phyloP scores from a whole-genome alignment of 805 yeast species.

The Candida qinlingensis region DNA sequence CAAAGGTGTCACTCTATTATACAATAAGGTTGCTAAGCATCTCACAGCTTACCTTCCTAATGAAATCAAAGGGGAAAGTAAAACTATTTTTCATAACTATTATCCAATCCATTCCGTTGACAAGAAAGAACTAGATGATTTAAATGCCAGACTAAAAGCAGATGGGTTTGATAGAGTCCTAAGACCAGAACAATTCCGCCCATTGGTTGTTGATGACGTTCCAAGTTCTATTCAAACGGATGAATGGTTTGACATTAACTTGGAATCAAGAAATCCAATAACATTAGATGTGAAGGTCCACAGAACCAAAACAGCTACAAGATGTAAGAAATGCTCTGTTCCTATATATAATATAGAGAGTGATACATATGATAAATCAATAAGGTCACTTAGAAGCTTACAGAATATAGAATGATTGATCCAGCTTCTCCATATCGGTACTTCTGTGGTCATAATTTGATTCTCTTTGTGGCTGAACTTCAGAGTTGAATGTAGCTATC shows the following conservation, averaged over 20 bases:
- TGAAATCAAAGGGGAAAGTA: slow-evolving; percentile 8
- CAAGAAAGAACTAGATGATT: slow-evolving; percentile 11
- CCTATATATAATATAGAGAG: slow-evolving; percentile 16
- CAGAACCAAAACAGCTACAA: slow-evolving; percentile 13
- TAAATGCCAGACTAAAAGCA: slow-evolving; percentile 9
- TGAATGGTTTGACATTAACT: slow-evolving; percentile 11
- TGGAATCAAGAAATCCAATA: background rate
- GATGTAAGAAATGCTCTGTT: slow-evolving; percentile 18
- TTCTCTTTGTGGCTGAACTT: too few species aligned
- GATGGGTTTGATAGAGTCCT: slow-evolving; percentile 7
- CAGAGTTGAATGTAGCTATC: too few species aligned
- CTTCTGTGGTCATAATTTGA: slow-evolving; percentile 18
- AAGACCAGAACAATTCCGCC: slow-evolving; percentile 16
- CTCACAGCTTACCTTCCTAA: slow-evolving; percentile 17
- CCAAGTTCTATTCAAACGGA: slow-evolving; percentile 7
- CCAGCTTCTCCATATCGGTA: slow-evolving; percentile 6
- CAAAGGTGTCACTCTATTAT: slow-evolving; percentile 14
- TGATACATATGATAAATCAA: slow-evolving; percentile 17
- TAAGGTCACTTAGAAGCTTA: slow-evolving; percentile 12
- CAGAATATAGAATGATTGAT: slow-evolving; percentile 15
- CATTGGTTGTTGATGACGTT: slow-evolving; percentile 11
- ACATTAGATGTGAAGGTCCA: background rate
- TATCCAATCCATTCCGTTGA: slow-evolving; percentile 17
- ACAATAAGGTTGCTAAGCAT: slow-evolving; percentile 13
- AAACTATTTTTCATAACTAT: slow-evolving; percentile 19